These are phyloP conservation scores for Pyrenula aspistea DNA, from an alignment of 495 filamentous ascomycete species.

Conservation along the genomic window DNA sequence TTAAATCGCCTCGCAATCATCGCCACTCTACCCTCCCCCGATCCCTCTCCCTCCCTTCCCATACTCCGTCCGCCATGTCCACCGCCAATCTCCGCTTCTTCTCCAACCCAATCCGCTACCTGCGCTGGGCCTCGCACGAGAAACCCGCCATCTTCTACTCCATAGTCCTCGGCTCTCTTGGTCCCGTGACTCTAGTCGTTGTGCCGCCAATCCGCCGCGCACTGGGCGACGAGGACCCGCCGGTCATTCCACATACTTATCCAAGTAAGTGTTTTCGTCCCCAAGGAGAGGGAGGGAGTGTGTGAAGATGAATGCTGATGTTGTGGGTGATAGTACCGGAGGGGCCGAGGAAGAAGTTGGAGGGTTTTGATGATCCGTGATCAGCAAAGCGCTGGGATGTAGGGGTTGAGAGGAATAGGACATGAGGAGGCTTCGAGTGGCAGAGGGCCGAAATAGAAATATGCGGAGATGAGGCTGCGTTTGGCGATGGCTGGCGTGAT, in stretches of 20 bases:
- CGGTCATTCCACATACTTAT: slow-evolving; percentile 76
- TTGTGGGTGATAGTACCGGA: slow-evolving; percentile 48
- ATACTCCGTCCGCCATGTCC: slow-evolving; percentile 42
- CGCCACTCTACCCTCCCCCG: too few species aligned
- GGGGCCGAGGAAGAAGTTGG: slow-evolving; percentile 56
- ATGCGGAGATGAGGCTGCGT: too few species aligned
- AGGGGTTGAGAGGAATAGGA: too few species aligned
- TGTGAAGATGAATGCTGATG: neutral
- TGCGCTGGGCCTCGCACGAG: slow-evolving; percentile 75
- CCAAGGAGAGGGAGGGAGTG: neutral
- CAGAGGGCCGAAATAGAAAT: too few species aligned
- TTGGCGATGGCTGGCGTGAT: too few species aligned
- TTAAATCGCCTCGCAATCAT: too few species aligned
- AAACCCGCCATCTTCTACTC: slow-evolving; percentile 85
- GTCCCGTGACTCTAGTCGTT: slow-evolving; percentile 53
- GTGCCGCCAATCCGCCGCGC: slow-evolving; percentile 56
- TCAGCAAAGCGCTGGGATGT: too few species aligned
- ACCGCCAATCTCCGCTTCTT: slow-evolving; percentile 60
- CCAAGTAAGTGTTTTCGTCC: slow-evolving; percentile 50
- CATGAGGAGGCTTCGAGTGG: too few species aligned
- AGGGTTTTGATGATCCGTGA: slow-evolving; percentile 60
- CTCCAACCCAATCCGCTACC: slow-evolving; percentile 65
- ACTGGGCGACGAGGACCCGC: slow-evolving; percentile 58
- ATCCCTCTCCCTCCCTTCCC: neutral
- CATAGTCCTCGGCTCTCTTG: slow-evolving; percentile 53